phyloP scores from a whole-genome alignment of 768 basidiomycete species.

The Tremella mesenterica region DNA sequence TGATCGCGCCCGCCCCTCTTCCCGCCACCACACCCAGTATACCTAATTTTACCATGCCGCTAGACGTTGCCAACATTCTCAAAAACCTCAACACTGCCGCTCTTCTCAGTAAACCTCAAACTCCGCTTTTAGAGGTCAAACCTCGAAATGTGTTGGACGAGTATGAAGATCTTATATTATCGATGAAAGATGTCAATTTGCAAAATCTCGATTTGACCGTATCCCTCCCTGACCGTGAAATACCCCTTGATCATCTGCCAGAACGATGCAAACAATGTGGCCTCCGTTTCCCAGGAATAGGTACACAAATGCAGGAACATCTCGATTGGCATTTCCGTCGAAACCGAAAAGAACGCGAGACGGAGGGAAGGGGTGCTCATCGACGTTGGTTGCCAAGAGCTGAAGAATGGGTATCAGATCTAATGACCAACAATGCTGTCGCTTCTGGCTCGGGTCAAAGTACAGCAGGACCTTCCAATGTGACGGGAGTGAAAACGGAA shows the following conservation, averaged over 20 bases:
- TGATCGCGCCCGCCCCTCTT: conserved; percentile 17
- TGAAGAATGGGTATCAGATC: conserved; percentile 54
- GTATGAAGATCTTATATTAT: conserved; percentile 42
- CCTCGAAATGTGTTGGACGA: conserved; percentile 20
- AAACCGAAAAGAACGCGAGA: conserved; percentile 53
- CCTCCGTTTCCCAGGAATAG: conserved; percentile 72
- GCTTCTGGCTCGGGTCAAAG: conserved; percentile 72
- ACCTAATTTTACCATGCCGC: conserved; percentile 22
- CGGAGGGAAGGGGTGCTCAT: conserved; percentile 72
- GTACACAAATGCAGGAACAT: conserved; percentile 72
- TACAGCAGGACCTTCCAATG: conserved; percentile 32
- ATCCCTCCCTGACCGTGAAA: conserved; percentile 11
- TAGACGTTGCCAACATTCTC: conserved; percentile 30
- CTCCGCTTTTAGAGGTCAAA: conserved; percentile 14
- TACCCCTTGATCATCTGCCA: conserved; percentile 52
- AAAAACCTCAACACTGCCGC: conserved; percentile 25
- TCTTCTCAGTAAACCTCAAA: conserved; percentile 16
- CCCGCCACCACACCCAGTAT: conserved; percentile 30
- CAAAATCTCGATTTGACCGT: conserved; percentile 27
- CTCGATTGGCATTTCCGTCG: conserved; percentile 94
- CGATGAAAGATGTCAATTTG: conserved; percentile 22
- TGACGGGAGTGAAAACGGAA: conserved; percentile 19
- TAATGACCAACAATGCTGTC: neutral
- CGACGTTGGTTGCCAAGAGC: conserved; percentile 78
- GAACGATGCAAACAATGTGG: conserved; percentile 91